Conservation (phyloP, 257 asterid genomes). For the Ocimum tenuiflorum region DNA sequence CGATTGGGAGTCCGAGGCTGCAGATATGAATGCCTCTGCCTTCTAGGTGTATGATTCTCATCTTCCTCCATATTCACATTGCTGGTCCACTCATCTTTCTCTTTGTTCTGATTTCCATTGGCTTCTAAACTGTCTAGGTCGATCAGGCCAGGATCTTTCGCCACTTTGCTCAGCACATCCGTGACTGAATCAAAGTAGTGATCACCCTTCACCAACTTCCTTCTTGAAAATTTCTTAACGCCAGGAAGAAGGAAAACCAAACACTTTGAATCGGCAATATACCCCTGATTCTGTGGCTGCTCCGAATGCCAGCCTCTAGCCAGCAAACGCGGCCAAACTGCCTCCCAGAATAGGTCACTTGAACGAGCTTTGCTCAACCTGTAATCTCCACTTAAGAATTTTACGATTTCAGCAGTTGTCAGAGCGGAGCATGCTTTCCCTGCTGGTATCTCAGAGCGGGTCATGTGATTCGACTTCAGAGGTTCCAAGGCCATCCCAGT, state of each 20-base stretch:
- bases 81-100: slow-evolving; percentile 15
- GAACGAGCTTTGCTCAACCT: slow-evolving; percentile 75
- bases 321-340: slow-evolving; percentile 88
- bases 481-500: slow-evolving; percentile 51
- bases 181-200: slow-evolving; percentile 64
- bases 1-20: slow-evolving; percentile 59
- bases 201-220: slow-evolving; percentile 49
- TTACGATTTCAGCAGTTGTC: slow-evolving; percentile 47
- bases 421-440: slow-evolving; percentile 73
- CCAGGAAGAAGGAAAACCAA: slow-evolving; percentile 69
- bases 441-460: slow-evolving; percentile 55
- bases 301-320: slow-evolving; percentile 85
- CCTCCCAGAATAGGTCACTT: slow-evolving; percentile 78
- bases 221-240: slow-evolving; percentile 50
- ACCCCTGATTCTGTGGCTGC: slow-evolving; percentile 45
- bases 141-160: slow-evolving; percentile 49
- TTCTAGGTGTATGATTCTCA: slow-evolving; percentile 31
- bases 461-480: slow-evolving; percentile 34
- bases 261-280: slow-evolving; percentile 31
- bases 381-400: slow-evolving; percentile 61
- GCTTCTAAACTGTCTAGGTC: slow-evolving; percentile 38
- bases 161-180: slow-evolving; percentile 61
- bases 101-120: slow-evolving; percentile 21
- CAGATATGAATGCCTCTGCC: slow-evolving; percentile 41
- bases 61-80: slow-evolving; percentile 30